Evolutionary conservation across 345 rosid species (phyloP), one percentile per base, ranked within the genome.

Genomic region (Populus deltoides): DNA sequence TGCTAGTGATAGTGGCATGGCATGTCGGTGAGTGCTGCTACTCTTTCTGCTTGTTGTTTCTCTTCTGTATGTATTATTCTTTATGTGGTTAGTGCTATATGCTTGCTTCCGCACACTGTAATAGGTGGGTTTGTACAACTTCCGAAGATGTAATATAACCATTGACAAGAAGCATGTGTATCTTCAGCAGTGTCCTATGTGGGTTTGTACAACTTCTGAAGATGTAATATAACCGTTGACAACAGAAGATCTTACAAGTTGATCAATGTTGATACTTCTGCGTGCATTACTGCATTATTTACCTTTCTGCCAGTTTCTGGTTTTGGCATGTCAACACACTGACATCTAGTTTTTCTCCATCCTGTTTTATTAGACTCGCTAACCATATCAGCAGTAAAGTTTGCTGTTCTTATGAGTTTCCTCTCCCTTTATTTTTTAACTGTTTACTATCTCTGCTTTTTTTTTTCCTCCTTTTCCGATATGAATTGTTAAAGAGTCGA

Each of bases 61-160:
- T 59, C 67, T 71, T 80, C 27, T 82, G 87, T 81, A 83, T 87
- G 84, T 87, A 85, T 74, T 79, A 79, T 81, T 81, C 77, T 76
- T 89, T 78, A 82, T 79, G 81, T 72, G 66, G 33, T 73, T 83
- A 20, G 45, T 77, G 55, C 41, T 62, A 39, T 55, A 53, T 75
- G 27, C 57, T 75, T 81, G 78, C 75, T 76, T 39, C 43, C 2
- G 45, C 45, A 41, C 45, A 10, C 45, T 41, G 47, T 43, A 10
- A 9, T 12, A 43, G 47, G 4, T 10, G 47, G 47, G 47, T 43
- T 10, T 43, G 47, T 43, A 43, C 47, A 3, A 43, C 47, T 43
- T 43, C 4, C 3, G 47, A 43, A 43, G 47, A 11, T 10, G 47
- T 43, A 43, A 43, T 43, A 11, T 43, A 43, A 43, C 47, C 47